These are phyloP conservation scores for Plasmodium sp. DNA, from an alignment of 169 alveolate species.

Conservation along the genomic window DNA sequence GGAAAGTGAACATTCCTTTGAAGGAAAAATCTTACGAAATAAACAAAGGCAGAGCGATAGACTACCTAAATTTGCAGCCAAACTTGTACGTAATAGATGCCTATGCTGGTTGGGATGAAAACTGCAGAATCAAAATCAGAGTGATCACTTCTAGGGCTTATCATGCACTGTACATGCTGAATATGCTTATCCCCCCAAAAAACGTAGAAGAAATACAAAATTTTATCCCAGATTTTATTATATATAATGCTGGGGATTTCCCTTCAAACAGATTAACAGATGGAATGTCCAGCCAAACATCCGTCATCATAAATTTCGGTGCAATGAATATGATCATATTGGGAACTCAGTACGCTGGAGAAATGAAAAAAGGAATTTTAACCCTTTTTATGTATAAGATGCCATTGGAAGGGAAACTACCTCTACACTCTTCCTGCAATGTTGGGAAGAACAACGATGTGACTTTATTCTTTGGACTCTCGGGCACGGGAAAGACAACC, in stretches of 20 bases:
- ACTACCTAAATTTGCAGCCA: slow-evolving; percentile 90
- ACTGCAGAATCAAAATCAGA: slow-evolving; percentile 91
- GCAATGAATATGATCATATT: slow-evolving; percentile 93
- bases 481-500: slow-evolving; percentile 99
- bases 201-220: slow-evolving; percentile 88
- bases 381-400: slow-evolving; percentile 93
- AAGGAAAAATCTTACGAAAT: slow-evolving; percentile 88
- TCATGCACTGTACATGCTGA: slow-evolving; percentile 98
- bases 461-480: slow-evolving; percentile 96
- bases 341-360: slow-evolving; percentile 98
- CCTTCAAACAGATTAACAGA: slow-evolving; percentile 91
- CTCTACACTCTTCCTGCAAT: slow-evolving; percentile 98
- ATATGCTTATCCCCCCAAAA: slow-evolving; percentile 94
- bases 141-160: slow-evolving; percentile 94
- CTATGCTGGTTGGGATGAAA: slow-evolving; percentile 98
- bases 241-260: slow-evolving; percentile 95
- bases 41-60: slow-evolving; percentile 94
- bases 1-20: slow-evolving; percentile 94
- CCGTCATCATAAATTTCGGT: slow-evolving; percentile 92
- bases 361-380: slow-evolving; percentile 97
- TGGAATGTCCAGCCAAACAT: slow-evolving; percentile 90
- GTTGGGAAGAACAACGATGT: slow-evolving; percentile 94
- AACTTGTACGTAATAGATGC: slow-evolving; percentile 95
- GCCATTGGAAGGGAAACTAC: slow-evolving; percentile 94
- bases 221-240: slow-evolving; percentile 91